These are phyloP conservation scores for Cruciata laevipes DNA, from an alignment of 257 asterid species.

Conservation along the genomic window DNA sequence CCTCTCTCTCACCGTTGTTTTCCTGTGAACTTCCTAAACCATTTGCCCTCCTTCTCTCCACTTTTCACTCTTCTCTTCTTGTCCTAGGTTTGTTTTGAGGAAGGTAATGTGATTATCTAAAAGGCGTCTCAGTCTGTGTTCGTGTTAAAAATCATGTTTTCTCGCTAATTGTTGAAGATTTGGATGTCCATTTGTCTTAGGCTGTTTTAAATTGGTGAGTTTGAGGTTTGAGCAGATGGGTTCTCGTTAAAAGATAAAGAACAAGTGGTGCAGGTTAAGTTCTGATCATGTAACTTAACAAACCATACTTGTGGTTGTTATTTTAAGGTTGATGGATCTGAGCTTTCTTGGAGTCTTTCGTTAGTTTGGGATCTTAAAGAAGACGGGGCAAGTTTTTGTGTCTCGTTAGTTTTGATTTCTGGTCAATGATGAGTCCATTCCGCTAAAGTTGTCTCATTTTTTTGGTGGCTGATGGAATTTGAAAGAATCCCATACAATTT, in stretches of 20 bases:
- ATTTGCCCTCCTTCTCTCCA: constrained; percentile 7
- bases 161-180: constrained; percentile 14
- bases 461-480: constrained; percentile 8
- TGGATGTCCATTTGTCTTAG: constrained; percentile 18
- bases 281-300: constrained; percentile 25
- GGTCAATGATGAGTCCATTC: constrained; percentile 17
- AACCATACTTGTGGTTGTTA: neutral
- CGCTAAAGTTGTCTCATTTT: constrained; percentile 8
- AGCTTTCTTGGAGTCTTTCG: constrained; percentile 9
- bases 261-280: constrained; percentile 1
- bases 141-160: constrained; percentile 14
- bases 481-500: constrained; percentile 5
- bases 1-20: constrained; percentile 20
- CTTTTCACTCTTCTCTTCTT: constrained; percentile 1
- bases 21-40: constrained; percentile 13
- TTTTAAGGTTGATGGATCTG: constrained; percentile 23
- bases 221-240: constrained; percentile 4
- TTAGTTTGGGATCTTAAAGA: constrained; percentile 17
- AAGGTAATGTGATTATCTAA: constrained; percentile 17
- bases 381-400: constrained; percentile 14
- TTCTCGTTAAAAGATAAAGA: constrained; percentile 15
- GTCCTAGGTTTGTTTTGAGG: constrained; percentile 9
- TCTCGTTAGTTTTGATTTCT: constrained; percentile 17
- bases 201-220: constrained; percentile 2
- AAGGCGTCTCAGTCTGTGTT: neutral